A percentile compares a stretch with the other conserved stretches of the same genome.
Evolutionary conservation across 352 stramenopile genomes (phyloP).

Genomic region (Phytophthora citricola): DNA sequence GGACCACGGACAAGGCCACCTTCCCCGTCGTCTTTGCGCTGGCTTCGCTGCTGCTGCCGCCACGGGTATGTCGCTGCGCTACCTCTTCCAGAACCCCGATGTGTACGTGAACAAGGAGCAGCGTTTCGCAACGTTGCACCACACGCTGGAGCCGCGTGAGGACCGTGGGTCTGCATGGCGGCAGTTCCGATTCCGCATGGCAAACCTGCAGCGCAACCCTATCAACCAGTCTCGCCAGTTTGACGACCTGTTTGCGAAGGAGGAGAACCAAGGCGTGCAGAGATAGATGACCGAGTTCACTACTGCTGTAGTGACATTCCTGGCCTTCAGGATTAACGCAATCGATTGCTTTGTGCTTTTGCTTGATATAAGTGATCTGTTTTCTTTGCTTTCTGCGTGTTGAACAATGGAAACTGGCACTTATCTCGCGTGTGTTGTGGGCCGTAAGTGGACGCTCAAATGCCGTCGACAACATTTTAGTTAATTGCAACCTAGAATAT

Average conservation of each 20-base stretch:
- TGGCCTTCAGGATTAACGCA: too few relatives aligned
- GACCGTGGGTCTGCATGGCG: constrained; percentile 54
- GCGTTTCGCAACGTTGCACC: constrained; percentile 51
- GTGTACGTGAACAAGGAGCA: constrained; percentile 75
- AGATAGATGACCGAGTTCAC: too few relatives aligned
- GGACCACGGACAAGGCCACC: constrained; percentile 64
- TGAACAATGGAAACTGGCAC: too few relatives aligned
- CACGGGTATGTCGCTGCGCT: constrained; percentile 45
- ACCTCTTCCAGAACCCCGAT: constrained; percentile 63
- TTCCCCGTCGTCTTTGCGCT: constrained; percentile 64
- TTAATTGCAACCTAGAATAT: too few relatives aligned
- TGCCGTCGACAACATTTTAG: too few relatives aligned
- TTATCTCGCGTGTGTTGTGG: too few relatives aligned
- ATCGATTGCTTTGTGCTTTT: too few relatives aligned
- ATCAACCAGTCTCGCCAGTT: constrained; percentile 81
- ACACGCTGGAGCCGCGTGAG: constrained; percentile 45
- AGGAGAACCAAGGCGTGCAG: constrained; percentile 42
- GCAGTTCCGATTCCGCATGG: constrained; percentile 71
- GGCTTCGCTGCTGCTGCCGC: constrained; percentile 42
- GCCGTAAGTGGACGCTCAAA: too few relatives aligned
- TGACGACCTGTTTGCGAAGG: constrained; percentile 60
- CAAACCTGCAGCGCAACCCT: constrained; percentile 68
- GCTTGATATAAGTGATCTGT: too few relatives aligned
- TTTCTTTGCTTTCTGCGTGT: too few relatives aligned
- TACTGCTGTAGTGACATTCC: too few relatives aligned